Base-by-base conservation (phyloP, 148 eudicot species). In the Salicornia ramosissima region DNA sequence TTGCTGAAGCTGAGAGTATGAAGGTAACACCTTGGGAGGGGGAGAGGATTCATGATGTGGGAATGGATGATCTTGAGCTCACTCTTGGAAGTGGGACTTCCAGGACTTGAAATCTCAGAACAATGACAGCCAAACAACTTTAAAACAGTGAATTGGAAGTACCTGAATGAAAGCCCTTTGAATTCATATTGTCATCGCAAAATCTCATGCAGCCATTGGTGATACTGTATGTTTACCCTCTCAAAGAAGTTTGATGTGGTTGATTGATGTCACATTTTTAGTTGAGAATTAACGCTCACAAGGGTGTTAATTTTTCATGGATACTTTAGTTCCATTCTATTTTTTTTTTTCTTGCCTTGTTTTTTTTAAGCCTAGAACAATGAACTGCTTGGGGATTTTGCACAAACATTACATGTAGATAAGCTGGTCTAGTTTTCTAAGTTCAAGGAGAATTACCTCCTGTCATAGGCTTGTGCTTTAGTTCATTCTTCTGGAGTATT, bases 61-160 rank as follows among this genome's bases (percentile, higher is more conserved):
- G 86, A 42, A 80, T 92, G 84, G 98, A 93, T 65, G 98, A 93
- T 77, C 83, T 93, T 68, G 98, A 93, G 71, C 98, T 93, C 72
- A 93, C 98, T 14, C 95, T 93, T 54, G 98, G 94, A 76, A 85
- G 78, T 67, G 90, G 90, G 25, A 84, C 75, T 22, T 30, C 85
- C 21, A 75, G 86, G 63, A 78, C 65, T 5, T 77, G 55, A 77
- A 42, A 47, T 43, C 63, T n/a, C 64, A 63, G 40, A 65, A 47
- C 40, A 16, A 13, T 49, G 21, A 22, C 39, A 15, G 52, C 39
- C 11, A 43, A 13, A n/a, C 47, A 29, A 29, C 50, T 33, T 33
- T 61, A 5, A 63, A 47, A 67, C 50, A 34, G n/a, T 1, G 29
- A 30, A 46, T 29, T 47, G 30, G 49, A 65, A 69, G 50, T 42